phyloP scores from a whole-genome alignment of 176 grass and related monocot genomes.

The Oryza australiensis region DNA sequence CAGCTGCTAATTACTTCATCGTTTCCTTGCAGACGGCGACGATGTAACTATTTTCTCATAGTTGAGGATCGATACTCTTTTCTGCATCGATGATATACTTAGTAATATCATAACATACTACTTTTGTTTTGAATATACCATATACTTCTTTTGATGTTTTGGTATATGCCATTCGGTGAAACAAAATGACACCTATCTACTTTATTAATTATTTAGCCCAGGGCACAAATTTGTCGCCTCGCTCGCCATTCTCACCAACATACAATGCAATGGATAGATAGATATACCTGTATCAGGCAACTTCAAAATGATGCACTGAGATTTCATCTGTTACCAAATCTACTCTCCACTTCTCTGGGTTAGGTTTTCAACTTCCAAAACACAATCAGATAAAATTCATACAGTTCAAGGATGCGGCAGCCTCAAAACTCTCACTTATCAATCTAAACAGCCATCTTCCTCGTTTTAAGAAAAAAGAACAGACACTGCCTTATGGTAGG shows the following conservation, averaged over 20 bases:
- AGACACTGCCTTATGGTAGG: background rate
- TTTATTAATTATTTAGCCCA: background rate
- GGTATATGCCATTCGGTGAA: no score
- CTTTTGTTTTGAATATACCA: no score
- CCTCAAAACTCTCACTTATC: slow-evolving; percentile 12
- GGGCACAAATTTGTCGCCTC: background rate
- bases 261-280: background rate
- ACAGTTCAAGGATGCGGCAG: slow-evolving; percentile 13
- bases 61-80: no score
- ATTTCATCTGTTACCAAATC: background rate
- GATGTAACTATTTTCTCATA: no score
- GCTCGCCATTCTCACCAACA: background rate
- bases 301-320: background rate
- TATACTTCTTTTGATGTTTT: no score
- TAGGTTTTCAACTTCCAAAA: background rate
- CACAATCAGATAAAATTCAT: background rate
- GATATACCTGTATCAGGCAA: background rate
- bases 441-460: slow-evolving; percentile 25
- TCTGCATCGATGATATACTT: no score
- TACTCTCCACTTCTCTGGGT: background rate
- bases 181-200: no score
- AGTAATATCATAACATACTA: no score
- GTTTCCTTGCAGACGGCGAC: no score
- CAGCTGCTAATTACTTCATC: no score
- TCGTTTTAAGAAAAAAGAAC: background rate